These are phyloP conservation scores for Moesziomyces sp. DNA, from an alignment of 1,284 basidiomycete genomes.

Conservation along the genomic window DNA sequence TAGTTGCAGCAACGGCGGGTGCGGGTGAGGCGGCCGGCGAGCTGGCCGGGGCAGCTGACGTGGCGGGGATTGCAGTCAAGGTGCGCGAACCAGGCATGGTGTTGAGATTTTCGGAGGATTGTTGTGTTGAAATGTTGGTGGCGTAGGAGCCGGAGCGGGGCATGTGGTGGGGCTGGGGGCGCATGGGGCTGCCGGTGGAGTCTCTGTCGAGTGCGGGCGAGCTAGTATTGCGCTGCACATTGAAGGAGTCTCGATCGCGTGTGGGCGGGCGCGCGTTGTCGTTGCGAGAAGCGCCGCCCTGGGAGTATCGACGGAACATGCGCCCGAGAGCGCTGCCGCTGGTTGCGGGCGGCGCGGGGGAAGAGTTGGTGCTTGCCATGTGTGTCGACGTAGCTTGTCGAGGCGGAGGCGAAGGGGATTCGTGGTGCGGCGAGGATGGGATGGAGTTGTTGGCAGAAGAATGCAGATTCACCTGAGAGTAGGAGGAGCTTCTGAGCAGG, in stretches of 20 bases:
- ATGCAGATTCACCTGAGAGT: slow-evolving; percentile 25
- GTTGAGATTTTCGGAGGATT: slow-evolving; percentile 9
- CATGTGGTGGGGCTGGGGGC: slow-evolving; percentile 10
- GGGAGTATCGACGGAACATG: slow-evolving; percentile 61
- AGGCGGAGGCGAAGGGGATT: slow-evolving; percentile 10
- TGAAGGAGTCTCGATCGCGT: slow-evolving; percentile 24
- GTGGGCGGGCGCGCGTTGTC: slow-evolving; percentile 28
- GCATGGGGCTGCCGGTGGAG: slow-evolving; percentile 14
- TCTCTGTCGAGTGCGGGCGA: slow-evolving; percentile 25
- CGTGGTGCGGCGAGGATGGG: slow-evolving; percentile 9
- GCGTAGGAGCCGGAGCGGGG: slow-evolving; percentile 25
- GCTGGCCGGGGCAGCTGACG: slow-evolving; percentile 2
- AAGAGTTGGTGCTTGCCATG: slow-evolving; percentile 25
- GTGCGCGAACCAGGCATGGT: slow-evolving; percentile 17
- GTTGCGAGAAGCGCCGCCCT: slow-evolving; percentile 25
- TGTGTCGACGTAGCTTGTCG: slow-evolving; percentile 2
- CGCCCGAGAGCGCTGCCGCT: slow-evolving; percentile 51
- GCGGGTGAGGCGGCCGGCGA: slow-evolving; percentile 10
- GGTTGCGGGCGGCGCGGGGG: background rate
- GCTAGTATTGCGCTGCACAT: slow-evolving; percentile 28
- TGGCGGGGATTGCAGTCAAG: slow-evolving; percentile 13
- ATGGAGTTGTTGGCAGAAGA: too few species aligned
- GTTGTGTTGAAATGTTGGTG: background rate
- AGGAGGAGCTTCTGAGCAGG: slow-evolving; percentile 36
- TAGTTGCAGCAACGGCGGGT: background rate